These are phyloP conservation scores for Neurospora sp. DNA, from an alignment of 495 filamentous ascomycete genomes.

Conservation along the genomic window DNA sequence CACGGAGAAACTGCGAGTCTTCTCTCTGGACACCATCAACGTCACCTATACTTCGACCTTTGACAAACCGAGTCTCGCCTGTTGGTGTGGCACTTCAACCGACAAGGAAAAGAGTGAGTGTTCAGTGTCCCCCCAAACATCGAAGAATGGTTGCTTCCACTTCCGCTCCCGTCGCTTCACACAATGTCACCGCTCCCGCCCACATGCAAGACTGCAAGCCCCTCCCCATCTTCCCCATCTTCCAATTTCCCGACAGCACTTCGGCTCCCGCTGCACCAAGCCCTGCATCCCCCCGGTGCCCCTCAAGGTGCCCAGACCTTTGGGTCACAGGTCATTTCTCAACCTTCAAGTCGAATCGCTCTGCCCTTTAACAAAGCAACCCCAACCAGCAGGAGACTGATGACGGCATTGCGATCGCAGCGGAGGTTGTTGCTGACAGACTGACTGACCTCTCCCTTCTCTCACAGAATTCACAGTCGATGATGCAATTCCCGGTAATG, in stretches of 20 bases:
- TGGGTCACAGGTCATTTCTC: neutral
- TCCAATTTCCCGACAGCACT: neutral
- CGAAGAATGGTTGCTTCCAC: neutral
- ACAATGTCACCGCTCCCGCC: neutral
- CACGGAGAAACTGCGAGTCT: neutral
- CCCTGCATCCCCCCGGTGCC: neutral
- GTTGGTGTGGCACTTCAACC: slow-evolving; percentile 13
- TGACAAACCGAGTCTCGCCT: slow-evolving; percentile 13
- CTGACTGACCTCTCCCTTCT: neutral
- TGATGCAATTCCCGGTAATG: slow-evolving; percentile 12
- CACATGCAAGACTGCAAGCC: neutral
- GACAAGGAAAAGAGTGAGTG: neutral
- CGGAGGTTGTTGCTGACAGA: slow-evolving; percentile 10
- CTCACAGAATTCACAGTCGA: slow-evolving; percentile 11
- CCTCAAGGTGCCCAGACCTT: neutral
- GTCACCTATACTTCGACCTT: slow-evolving; percentile 17
- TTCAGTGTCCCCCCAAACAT: neutral
- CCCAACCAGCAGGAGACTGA: neutral
- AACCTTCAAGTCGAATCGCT: neutral
- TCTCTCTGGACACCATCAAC: slow-evolving; percentile 17
- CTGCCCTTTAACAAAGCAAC: neutral
- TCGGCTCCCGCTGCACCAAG: neutral
- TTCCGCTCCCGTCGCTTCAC: neutral
- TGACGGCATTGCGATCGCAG: neutral
- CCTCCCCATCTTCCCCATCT: neutral